A percentile compares a stretch with the other conserved stretches of the same genome.
Conservation (phyloP, 1,284 basidiomycete genomes). For the Mycosarcoma maydis region DNA sequence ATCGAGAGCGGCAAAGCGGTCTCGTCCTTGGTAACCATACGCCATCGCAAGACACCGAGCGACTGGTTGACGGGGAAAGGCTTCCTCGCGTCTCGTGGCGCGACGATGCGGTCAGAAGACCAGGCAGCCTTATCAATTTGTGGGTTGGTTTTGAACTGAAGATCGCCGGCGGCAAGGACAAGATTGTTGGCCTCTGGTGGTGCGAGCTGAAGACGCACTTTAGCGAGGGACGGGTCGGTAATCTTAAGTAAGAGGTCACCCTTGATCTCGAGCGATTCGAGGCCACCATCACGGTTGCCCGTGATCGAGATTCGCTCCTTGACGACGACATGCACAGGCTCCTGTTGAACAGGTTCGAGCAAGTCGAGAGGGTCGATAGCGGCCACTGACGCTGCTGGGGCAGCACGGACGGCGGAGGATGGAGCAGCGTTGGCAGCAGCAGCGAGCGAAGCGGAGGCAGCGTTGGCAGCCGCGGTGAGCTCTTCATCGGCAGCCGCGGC, state of each 20-base stretch:
- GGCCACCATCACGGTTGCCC: conserved; percentile 87
- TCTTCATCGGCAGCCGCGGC: conserved; percentile 68
- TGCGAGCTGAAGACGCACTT: conserved; percentile 78
- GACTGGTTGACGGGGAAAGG: conserved; percentile 87
- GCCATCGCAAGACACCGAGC: conserved; percentile 85
- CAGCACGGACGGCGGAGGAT: conserved; percentile 34
- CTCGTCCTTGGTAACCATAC: conserved; percentile 89
- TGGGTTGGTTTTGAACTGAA: conserved; percentile 95
- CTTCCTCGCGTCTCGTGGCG: conserved; percentile 82
- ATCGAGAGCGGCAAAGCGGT: conserved; percentile 88
- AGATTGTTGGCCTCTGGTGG: conserved; percentile 70
- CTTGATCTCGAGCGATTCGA: conserved; percentile 87
- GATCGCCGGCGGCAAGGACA: conserved; percentile 74
- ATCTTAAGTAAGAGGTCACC: conserved; percentile 93
- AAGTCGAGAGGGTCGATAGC: conserved; percentile 55
- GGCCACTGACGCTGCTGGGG: conserved; percentile 70
- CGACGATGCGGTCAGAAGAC: conserved; percentile 75
- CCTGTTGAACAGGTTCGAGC: conserved; percentile 79
- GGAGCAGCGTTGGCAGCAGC: conserved; percentile 22
- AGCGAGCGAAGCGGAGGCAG: conserved; percentile 61
- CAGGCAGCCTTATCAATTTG: conserved; percentile 87
- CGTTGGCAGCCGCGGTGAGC: conserved; percentile 68
- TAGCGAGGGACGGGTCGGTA: conserved; percentile 78
- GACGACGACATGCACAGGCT: conserved; percentile 85
- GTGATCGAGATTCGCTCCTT: conserved; percentile 84